Conservation (phyloP, 108 stramenopile species). For the Mediolabrus comicus region DNA sequence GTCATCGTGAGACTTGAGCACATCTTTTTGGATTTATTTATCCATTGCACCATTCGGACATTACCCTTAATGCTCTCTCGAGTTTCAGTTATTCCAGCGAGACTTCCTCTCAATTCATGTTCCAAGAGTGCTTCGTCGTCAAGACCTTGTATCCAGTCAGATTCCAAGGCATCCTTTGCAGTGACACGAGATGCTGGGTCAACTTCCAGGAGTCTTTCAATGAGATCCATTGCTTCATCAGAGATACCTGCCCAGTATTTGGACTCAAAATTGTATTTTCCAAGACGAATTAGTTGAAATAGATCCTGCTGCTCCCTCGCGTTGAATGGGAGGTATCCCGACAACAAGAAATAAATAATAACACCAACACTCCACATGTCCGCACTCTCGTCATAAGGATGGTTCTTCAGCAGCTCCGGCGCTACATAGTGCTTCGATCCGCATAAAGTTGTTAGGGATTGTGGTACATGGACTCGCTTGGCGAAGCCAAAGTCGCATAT, state of each 20-base stretch:
- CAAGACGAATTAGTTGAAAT: slow-evolving; percentile 38
- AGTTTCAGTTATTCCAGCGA: not conserved
- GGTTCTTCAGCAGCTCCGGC: slow-evolving; percentile 32
- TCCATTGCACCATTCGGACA: not conserved
- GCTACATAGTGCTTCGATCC: slow-evolving; percentile 40
- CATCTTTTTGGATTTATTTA: not conserved
- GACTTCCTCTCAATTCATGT: slow-evolving; percentile 1
- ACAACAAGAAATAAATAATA: slow-evolving; percentile 30
- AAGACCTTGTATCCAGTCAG: slow-evolving; percentile 87
- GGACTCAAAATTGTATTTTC: slow-evolving; percentile 37
- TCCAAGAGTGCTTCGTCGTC: not conserved
- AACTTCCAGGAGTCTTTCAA: slow-evolving; percentile 86
- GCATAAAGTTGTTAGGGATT: slow-evolving; percentile 35
- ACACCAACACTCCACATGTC: slow-evolving; percentile 40
- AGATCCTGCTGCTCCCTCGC: slow-evolving; percentile 25
- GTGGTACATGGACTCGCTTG: slow-evolving; percentile 41
- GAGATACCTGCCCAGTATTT: slow-evolving; percentile 94
- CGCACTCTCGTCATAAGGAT: slow-evolving; percentile 27
- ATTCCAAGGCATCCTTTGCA: slow-evolving; percentile 90
- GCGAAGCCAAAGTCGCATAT: slow-evolving; percentile 42
- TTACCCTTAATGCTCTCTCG: not conserved
- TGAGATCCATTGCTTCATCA: slow-evolving; percentile 88
- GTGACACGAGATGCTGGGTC: slow-evolving; percentile 85
- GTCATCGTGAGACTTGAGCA: not conserved
- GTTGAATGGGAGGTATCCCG: slow-evolving; percentile 36